Conservation (phyloP, 2,329 filamentous ascomycete species). For the Curvularia verruculosa region DNA sequence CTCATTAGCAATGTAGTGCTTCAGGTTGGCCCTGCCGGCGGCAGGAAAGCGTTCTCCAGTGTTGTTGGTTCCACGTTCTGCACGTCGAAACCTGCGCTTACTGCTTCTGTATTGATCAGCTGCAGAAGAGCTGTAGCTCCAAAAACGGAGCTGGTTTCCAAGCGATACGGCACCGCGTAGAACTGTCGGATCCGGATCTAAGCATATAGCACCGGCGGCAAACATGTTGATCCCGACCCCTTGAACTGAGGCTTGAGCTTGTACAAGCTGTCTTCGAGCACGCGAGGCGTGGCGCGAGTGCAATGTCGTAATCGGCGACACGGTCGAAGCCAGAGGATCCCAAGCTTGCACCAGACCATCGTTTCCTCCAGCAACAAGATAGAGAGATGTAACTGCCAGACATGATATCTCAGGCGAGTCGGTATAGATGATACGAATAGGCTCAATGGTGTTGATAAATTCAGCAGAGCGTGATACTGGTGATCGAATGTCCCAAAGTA, state of each 20-base stretch:
- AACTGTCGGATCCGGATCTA: slow-evolving; percentile 86
- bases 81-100: slow-evolving; percentile 78
- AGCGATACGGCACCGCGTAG: slow-evolving; percentile 87
- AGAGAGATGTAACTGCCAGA: slow-evolving; percentile 81
- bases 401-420: slow-evolving; percentile 88
- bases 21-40: slow-evolving; percentile 72
- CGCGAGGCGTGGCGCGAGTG: slow-evolving; percentile 84
- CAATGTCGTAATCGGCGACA: slow-evolving; percentile 80
- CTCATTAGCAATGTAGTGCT: slow-evolving; percentile 86
- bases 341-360: slow-evolving; percentile 95
- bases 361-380: slow-evolving; percentile 89
- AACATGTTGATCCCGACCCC: slow-evolving; percentile 77
- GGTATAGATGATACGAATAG: slow-evolving; percentile 83
- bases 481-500: slow-evolving; percentile 85
- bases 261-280: slow-evolving; percentile 74
- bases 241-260: slow-evolving; percentile 70
- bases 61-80: slow-evolving; percentile 67
- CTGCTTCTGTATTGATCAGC: slow-evolving; percentile 75
- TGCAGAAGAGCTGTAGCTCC: slow-evolving; percentile 86
- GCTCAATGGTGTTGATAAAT: slow-evolving; percentile 65
- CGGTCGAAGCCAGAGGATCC: slow-evolving; percentile 87
- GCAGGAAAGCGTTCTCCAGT: slow-evolving; percentile 64
- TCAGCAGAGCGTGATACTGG: slow-evolving; percentile 61
- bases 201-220: slow-evolving; percentile 79
- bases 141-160: slow-evolving; percentile 86